A percentile compares a stretch with the other conserved stretches of the same genome.
phyloP scores from a whole-genome alignment of 371 early-diverging fungal species.

The Mortierella sp. region DNA sequence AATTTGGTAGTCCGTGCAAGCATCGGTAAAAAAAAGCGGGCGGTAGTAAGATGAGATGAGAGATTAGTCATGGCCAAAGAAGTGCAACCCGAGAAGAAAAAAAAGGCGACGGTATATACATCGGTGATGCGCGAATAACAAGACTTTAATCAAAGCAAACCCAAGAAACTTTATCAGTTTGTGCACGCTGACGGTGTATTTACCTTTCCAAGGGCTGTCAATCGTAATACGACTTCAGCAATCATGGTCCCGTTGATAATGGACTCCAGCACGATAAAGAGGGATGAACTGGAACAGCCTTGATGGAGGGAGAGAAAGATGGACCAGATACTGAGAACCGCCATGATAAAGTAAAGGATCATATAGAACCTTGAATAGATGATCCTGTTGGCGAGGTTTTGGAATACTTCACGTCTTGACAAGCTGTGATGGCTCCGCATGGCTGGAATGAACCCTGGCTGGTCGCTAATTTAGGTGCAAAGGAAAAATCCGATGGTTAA shows the following conservation, averaged over 20 bases:
- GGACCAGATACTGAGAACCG: conserved; percentile 72
- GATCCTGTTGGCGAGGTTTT: conserved; percentile 83
- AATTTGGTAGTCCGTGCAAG: background rate
- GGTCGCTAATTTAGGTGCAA: conserved; percentile 20
- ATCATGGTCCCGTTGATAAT: conserved; percentile 84
- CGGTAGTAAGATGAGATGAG: background rate
- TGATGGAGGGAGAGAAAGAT: conserved; percentile 65
- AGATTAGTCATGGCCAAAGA: background rate
- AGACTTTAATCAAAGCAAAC: background rate
- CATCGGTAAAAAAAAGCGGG: background rate
- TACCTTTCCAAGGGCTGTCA: conserved; percentile 80
- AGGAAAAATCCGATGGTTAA: background rate
- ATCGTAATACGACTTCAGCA: conserved; percentile 76
- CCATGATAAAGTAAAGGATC: conserved; percentile 76
- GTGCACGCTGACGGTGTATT: background rate
- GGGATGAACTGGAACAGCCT: conserved; percentile 61
- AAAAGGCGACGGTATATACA: background rate
- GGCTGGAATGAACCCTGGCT: conserved; percentile 20
- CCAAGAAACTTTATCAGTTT: background rate
- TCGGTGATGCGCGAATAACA: background rate
- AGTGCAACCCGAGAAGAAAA: background rate
- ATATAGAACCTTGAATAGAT: conserved; percentile 83
- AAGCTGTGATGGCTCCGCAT: conserved; percentile 63
- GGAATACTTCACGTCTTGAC: conserved; percentile 73
- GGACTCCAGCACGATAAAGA: conserved; percentile 74